Percentiles rank a stretch among this genome's conserved stretches.
Conservation (phyloP, 2,329 filamentous ascomycete genomes). For the Plectosphaerella sp. region DNA sequence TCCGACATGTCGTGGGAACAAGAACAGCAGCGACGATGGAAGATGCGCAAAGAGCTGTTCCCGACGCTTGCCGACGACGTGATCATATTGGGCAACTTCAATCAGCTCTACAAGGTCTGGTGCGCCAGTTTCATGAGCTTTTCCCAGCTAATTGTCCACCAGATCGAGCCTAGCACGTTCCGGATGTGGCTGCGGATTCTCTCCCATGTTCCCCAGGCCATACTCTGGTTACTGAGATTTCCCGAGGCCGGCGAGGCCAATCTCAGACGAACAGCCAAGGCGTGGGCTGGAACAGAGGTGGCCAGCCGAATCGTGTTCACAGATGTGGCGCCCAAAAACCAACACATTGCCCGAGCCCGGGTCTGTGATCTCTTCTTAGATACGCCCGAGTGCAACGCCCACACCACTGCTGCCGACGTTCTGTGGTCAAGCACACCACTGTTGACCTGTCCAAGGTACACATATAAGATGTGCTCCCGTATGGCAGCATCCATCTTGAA, state of each 20-base stretch:
- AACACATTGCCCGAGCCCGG: constrained; percentile 87
- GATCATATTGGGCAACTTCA: constrained; percentile 95
- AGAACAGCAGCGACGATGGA: constrained; percentile 78
- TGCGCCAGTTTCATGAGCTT: neutral
- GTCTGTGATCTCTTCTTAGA: constrained; percentile 95
- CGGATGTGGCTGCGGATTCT: constrained; percentile 93
- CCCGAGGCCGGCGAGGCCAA: constrained; percentile 89
- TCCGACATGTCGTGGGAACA: constrained; percentile 71
- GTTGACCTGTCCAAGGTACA: constrained; percentile 83
- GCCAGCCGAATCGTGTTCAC: constrained; percentile 89
- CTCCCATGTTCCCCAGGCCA: constrained; percentile 75
- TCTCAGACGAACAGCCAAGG: constrained; percentile 70
- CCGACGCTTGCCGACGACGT: constrained; percentile 75
- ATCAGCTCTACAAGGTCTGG: constrained; percentile 91
- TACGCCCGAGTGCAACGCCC: constrained; percentile 96
- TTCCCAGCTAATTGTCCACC: constrained; percentile 1
- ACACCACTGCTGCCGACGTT: constrained; percentile 94
- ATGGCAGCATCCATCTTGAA: constrained; percentile 95
- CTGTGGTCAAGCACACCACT: constrained; percentile 95
- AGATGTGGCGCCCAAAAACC: constrained; percentile 90
- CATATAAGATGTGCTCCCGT: constrained; percentile 98
- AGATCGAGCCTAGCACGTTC: constrained; percentile 98
- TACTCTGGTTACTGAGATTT: constrained; percentile 95
- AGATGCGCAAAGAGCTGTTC: constrained; percentile 90
- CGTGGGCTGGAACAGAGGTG: constrained; percentile 82